Conservation (phyloP, 306 rosid species). For the Rubus parviflorus region DNA sequence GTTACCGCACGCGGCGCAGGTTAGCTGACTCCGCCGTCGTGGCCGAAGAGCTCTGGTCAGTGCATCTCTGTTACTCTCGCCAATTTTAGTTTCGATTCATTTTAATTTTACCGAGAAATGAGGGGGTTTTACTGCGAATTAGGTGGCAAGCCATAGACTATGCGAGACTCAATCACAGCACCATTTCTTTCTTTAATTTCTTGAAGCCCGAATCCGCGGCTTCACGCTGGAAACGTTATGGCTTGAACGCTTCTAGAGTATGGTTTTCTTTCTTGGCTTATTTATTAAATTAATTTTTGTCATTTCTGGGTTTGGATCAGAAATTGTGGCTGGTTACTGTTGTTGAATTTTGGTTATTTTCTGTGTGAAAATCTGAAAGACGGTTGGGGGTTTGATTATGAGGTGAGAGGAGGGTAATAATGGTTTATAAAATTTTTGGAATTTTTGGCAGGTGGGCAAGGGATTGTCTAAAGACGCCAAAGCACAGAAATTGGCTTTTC, state of each 20-base stretch:
- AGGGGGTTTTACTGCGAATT: not conserved
- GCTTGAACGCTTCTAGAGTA: conserved; percentile 86
- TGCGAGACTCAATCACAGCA: conserved; percentile 63
- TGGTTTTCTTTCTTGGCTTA: not conserved
- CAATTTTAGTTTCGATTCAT: too few relatives aligned
- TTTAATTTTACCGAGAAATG: conserved; percentile 6
- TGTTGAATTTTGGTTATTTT: not conserved
- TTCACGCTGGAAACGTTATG: conserved; percentile 67
- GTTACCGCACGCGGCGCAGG: conserved; percentile 89
- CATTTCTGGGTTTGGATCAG: conserved; percentile 2
- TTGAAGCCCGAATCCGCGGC: conserved; percentile 53
- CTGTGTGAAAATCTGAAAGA: conserved; percentile 13
- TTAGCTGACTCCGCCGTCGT: conserved; percentile 93
- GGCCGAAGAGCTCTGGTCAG: conserved; percentile 85
- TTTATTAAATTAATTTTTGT: too few relatives aligned
- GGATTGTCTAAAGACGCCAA: conserved; percentile 79
- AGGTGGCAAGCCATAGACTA: conserved; percentile 93
- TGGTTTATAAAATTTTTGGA: not conserved
- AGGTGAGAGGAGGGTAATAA: too few relatives aligned
- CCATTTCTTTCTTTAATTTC: conserved; percentile 82
- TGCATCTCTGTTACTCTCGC: not conserved
- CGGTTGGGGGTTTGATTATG: not conserved
- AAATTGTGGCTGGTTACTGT: conserved; percentile 5
- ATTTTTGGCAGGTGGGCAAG: conserved; percentile 72
- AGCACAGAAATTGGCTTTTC: conserved; percentile 93